phyloP scores from a whole-genome alignment of 805 yeast species.

The Blastobotrys attinorum region DNA sequence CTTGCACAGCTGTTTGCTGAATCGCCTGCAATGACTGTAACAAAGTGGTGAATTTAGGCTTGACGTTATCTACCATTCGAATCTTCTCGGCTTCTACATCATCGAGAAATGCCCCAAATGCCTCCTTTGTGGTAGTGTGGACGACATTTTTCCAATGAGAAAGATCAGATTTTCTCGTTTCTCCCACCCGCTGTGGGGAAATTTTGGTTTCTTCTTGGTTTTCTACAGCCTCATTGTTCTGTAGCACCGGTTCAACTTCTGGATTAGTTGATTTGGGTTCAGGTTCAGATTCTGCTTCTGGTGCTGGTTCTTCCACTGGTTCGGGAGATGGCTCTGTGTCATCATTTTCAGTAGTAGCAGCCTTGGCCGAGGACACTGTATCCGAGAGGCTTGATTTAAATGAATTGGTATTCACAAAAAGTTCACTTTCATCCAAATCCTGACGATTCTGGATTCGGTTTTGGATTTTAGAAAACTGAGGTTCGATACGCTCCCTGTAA shows the following conservation, averaged over 20 bases:
- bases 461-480: constrained; percentile 20
- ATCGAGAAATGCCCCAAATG: constrained; percentile 19
- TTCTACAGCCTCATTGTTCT: neutral
- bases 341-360: neutral
- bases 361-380: neutral
- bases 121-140: constrained; percentile 18
- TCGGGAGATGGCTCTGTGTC: neutral
- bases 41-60: constrained; percentile 20
- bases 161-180: constrained; percentile 5
- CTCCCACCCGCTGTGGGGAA: neutral
- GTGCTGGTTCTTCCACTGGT: constrained; percentile 1
- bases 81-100: constrained; percentile 19
- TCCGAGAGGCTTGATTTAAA: neutral
- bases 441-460: constrained; percentile 14
- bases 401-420: neutral
- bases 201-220: too few relatives aligned
- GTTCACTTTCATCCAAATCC: neutral
- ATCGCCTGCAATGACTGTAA: constrained; percentile 13
- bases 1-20: constrained; percentile 10
- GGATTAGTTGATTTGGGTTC: too few relatives aligned
- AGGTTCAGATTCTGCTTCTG: constrained; percentile 2
- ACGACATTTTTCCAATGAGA: constrained; percentile 20
- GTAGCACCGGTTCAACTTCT: neutral
- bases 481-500: constrained; percentile 19
- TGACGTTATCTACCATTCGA: constrained; percentile 9